Evolutionary conservation across 768 basidiomycete species (phyloP), one percentile per base, ranked within the genome.

Genomic region (Punctularia strigosozonata): DNA sequence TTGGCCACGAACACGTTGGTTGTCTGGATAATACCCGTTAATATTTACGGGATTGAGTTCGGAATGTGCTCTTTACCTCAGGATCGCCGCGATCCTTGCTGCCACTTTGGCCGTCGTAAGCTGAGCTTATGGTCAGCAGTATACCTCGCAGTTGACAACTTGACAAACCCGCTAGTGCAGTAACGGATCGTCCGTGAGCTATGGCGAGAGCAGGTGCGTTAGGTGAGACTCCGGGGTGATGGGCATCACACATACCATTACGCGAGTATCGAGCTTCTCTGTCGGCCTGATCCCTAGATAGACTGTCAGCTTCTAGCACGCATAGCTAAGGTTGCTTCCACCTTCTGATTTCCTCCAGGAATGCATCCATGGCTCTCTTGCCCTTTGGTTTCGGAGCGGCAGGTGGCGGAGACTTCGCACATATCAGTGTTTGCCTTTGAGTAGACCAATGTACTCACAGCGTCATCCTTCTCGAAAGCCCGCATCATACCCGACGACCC

Each of bases 1-100:
- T 97, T 95, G 10, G 90, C 89, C 25, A 99, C 90, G 55, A 94
- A 98, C 12, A 99, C 60, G 51, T 99, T 99, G 26, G 92, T 88
- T 1, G 94, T 95, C 84, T 92, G 44, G 10, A 39, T 17, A 10
- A 41, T 7, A 12, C 25, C 10, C 4, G 21, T 40, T 31, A 34
- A 12, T 24, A 19, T 12, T 4, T n/a, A 24, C 19, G 25, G n/a
- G 40, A 3, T 2, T 25, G 30, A 30, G 3, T 19, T 15, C 7
- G 35, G 18, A 15, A 30, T 30, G 23, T 17, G 50, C 69, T n/a
- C n/a, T n/a, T 42, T 47, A 88, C 91, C 64, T 84, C 79, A 2
- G 81, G 80, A 55, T 97, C 91, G 8, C 87, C 87, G 46, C 80
- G 64, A 52, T 94, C 89, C 55, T 85, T 84, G 47, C 82, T 90